Evolutionary conservation across 202 grass and related monocot genomes (phyloP), one percentile per base, ranked within the genome.

Genomic region (Eragrostis tef): DNA sequence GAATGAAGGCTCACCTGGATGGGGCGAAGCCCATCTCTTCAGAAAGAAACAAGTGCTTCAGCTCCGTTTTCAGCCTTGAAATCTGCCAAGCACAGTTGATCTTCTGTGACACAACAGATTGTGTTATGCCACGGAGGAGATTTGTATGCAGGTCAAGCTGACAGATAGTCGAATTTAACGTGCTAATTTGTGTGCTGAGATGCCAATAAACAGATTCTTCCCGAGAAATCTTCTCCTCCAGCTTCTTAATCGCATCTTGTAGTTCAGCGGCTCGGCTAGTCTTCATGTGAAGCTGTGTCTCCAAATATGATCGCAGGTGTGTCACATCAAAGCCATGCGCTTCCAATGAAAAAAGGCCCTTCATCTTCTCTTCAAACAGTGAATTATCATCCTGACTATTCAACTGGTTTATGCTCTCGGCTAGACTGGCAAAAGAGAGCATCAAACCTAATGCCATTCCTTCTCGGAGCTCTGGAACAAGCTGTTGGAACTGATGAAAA

Each of bases 391-490:
- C 85, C 27, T 82, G 53, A 29, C 79, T 54, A 17, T 61, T 48
- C 16, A 97, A 71, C 65, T 20, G 67, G 9, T 81, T 56, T 31
- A 97, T 77, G 11, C 67, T 91, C 51, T 88, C 59, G 44, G 71
- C 84, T 56, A 97, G 19, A 71, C 77, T 69, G 57, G 79, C 82
- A 9, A 93, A 97, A 61, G 79, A 89, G 29, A 91, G 2, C 89
- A 93, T 97, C 65, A 93, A 71, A 72, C 94, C 94, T 5, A 93
- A 62, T 24, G 89, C 84, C 74, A 82, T 86, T 24, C 94, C 91
- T 88, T 97, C 89, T 25, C 76, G 87, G 51, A 91, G 36, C 54
- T 86, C 85, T 17, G 86, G 67, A 67, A 46, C 57, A 25, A 80
- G 81, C 73, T 85, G 81, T 77, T 81, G 36, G 39, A 92, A 76